A percentile compares a stretch with the other conserved stretches of the same genome.
These are phyloP conservation scores for Blastomyces gilchristii DNA, from an alignment of 2,329 filamentous ascomycete species.

Conservation along the genomic window DNA sequence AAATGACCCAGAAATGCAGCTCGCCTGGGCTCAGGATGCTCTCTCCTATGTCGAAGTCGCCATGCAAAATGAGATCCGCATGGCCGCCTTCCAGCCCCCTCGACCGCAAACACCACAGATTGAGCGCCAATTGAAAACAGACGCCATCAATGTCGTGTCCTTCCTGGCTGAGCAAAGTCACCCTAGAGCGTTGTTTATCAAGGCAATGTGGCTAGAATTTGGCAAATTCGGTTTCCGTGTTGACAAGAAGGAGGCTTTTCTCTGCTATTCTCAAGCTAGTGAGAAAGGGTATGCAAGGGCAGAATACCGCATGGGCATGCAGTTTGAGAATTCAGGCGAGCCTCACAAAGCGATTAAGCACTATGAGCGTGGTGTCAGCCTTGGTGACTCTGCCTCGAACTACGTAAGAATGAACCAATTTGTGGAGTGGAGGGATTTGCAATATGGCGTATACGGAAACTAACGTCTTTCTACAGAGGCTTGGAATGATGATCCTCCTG, in stretches of 20 bases:
- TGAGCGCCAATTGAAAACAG: constrained; percentile 76
- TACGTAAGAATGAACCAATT: constrained; percentile 38
- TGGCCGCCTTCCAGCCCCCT: constrained; percentile 47
- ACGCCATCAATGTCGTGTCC: constrained; percentile 82
- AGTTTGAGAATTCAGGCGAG: constrained; percentile 92
- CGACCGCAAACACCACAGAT: constrained; percentile 71
- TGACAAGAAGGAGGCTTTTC: constrained; percentile 91
- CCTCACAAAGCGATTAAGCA: constrained; percentile 82
- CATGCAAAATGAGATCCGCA: constrained; percentile 62
- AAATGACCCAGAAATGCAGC: constrained; percentile 90
- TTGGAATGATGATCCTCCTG: constrained; percentile 95
- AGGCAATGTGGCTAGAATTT: constrained; percentile 95
- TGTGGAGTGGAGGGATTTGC: background rate
- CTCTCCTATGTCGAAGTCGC: constrained; percentile 80
- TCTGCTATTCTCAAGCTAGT: constrained; percentile 74
- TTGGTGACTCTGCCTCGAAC: constrained; percentile 78
- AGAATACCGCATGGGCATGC: constrained; percentile 96
- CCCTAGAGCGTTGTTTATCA: constrained; percentile 87
- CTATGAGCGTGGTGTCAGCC: constrained; percentile 69
- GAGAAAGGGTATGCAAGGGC: constrained; percentile 78
- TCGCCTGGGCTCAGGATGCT: constrained; percentile 92
- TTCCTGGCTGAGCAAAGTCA: constrained; percentile 88
- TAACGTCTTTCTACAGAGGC: constrained; percentile 45
- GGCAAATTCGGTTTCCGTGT: constrained; percentile 84
- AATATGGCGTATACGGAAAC: constrained; percentile 8